These are phyloP conservation scores for Desmodesmus armatus DNA, from an alignment of 139 green algal genomes.

Conservation along the genomic window DNA sequence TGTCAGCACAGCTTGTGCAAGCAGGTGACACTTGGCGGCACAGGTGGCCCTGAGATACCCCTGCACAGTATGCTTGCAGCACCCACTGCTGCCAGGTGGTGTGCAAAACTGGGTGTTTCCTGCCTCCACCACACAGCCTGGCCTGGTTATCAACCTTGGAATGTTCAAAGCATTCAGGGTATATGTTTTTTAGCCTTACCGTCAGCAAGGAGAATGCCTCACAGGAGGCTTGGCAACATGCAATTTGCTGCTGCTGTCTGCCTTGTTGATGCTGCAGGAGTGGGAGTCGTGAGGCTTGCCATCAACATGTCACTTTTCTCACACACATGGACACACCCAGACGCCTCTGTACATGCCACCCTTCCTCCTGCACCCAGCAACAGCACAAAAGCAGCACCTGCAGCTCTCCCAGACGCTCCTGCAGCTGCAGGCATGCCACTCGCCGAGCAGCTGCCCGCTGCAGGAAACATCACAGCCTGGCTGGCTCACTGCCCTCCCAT, in stretches of 20 bases:
- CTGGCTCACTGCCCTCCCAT: background rate
- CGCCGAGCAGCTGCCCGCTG: background rate
- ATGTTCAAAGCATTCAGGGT: background rate
- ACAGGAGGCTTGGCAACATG: background rate
- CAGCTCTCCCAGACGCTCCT: background rate
- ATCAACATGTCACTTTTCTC: background rate
- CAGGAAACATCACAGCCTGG: background rate
- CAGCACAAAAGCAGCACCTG: background rate
- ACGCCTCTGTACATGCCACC: background rate
- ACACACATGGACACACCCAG: background rate
- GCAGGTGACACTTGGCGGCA: background rate
- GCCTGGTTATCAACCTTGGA: too few species aligned
- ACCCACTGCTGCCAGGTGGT: background rate
- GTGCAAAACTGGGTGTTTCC: background rate
- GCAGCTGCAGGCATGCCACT: background rate
- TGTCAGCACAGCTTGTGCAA: background rate
- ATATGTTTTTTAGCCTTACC: background rate
- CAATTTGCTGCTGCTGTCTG: background rate
- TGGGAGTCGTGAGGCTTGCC: background rate
- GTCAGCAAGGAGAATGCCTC: background rate
- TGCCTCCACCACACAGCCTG: background rate
- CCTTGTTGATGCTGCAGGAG: background rate
- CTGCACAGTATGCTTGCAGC: background rate
- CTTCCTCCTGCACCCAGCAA: background rate
- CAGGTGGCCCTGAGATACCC: background rate